These are phyloP conservation scores for Domatiomyces catenatus DNA, from an alignment of 2,329 filamentous ascomycete genomes.

Conservation along the genomic window DNA sequence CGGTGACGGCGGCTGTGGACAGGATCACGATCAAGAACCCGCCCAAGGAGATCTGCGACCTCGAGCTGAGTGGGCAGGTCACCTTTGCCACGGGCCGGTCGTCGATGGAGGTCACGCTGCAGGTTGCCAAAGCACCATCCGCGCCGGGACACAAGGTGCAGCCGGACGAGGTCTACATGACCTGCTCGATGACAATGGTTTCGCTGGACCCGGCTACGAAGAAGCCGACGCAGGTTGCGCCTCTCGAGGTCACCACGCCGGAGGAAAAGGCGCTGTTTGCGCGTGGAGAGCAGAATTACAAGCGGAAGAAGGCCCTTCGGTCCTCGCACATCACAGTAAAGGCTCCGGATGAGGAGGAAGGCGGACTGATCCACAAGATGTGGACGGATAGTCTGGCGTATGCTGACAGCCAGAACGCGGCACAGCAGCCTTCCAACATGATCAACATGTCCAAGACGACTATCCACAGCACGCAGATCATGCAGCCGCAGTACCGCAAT, in stretches of 20 bases:
- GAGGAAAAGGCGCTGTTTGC: constrained; percentile 50
- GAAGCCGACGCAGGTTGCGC: constrained; percentile 47
- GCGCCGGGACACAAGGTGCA: constrained; percentile 37
- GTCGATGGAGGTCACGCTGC: constrained; percentile 59
- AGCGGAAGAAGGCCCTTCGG: constrained; percentile 48
- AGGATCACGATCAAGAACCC: constrained; percentile 54
- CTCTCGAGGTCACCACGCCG: constrained; percentile 45
- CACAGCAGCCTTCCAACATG: constrained; percentile 41
- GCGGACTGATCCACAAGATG: constrained; percentile 55
- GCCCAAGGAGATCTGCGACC: constrained; percentile 60
- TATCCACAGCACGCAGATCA: constrained; percentile 53
- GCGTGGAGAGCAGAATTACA: constrained; percentile 50
- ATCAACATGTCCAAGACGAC: constrained; percentile 47
- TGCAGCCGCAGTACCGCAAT: constrained; percentile 59
- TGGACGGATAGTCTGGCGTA: constrained; percentile 55
- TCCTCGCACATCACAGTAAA: constrained; percentile 47
- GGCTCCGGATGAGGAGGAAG: constrained; percentile 56
- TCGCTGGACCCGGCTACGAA: constrained; percentile 54
- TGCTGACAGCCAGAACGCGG: constrained; percentile 40
- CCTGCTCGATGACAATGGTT: constrained; percentile 66
- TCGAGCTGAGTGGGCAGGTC: constrained; percentile 54
- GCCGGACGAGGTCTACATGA: constrained; percentile 49
- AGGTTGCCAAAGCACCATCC: constrained; percentile 53
- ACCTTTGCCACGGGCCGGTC: constrained; percentile 59
- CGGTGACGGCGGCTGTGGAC: constrained; percentile 49